Conservation (phyloP, 1,284 basidiomycete genomes). For the Cryptococcus sp. region DNA sequence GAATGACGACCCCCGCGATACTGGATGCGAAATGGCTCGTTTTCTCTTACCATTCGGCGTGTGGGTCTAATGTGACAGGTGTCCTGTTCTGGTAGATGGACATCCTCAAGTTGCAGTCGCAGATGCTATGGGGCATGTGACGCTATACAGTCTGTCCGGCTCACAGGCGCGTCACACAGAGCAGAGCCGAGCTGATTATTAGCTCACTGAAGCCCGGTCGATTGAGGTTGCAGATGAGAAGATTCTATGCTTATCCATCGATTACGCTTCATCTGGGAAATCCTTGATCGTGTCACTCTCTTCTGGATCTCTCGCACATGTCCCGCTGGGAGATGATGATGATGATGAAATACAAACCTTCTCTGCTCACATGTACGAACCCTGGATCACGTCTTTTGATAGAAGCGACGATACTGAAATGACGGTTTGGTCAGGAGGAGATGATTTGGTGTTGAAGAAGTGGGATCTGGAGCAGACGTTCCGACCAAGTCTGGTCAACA, state of each 20-base stretch:
- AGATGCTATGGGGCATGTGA: constrained; percentile 74
- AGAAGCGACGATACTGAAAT: constrained; percentile 63
- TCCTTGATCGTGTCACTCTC: constrained; percentile 75
- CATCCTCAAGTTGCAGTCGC: constrained; percentile 62
- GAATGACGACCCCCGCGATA: constrained; percentile 71
- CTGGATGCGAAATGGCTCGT: constrained; percentile 88
- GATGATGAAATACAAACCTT: constrained; percentile 53
- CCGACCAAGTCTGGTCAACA: constrained; percentile 66
- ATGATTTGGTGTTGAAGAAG: constrained; percentile 81
- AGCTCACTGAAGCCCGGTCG: constrained; percentile 50
- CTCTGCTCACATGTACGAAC: constrained; percentile 89
- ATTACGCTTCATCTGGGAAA: constrained; percentile 10
- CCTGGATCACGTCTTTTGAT: constrained; percentile 91
- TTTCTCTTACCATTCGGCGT: background rate
- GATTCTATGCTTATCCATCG: constrained; percentile 49
- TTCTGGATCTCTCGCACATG: constrained; percentile 63
- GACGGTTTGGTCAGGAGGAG: constrained; percentile 85
- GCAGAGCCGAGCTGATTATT: background rate
- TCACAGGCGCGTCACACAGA: constrained; percentile 51
- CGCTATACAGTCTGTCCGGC: constrained; percentile 57
- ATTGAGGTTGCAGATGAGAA: constrained; percentile 59
- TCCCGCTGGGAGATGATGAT: constrained; percentile 53
- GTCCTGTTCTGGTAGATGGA: constrained; percentile 17
- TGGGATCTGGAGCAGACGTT: constrained; percentile 80
- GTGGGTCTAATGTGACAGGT: constrained; percentile 15